A percentile compares a stretch with the other conserved stretches of the same genome.
Evolutionary conservation across 768 basidiomycete genomes (phyloP).

Genomic region (Collybiopsis confluens): DNA sequence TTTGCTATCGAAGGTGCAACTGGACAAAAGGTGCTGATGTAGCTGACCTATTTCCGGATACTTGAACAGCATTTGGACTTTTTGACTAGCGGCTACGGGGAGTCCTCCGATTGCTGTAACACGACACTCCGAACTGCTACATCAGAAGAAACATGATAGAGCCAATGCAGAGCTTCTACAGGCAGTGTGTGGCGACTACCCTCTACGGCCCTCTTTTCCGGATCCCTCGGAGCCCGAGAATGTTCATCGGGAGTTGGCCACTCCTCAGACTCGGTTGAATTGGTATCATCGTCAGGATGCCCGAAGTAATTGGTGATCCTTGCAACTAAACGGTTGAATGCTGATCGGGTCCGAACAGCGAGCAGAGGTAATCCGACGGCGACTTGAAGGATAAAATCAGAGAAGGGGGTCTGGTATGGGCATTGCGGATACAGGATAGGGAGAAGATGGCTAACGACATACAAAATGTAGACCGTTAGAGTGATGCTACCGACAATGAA

Average conservation of each 20-base stretch:
- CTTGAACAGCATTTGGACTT: background rate
- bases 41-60: background rate
- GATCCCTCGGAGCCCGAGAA: background rate
- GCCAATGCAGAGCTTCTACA: background rate
- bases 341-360: background rate
- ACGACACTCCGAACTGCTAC: background rate
- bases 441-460: conserved; percentile 6
- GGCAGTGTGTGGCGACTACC: background rate
- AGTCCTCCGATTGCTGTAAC: background rate
- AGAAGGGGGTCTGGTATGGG: conserved; percentile 12
- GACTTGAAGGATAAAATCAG: background rate
- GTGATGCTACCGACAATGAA: background rate
- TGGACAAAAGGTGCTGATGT: background rate
- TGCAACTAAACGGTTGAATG: background rate
- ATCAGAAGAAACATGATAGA: background rate
- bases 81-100: background rate
- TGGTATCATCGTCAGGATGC: background rate
- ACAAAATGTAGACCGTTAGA: conserved; percentile 1
- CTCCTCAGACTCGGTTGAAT: background rate
- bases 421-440: conserved; percentile 10
- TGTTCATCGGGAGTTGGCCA: background rate
- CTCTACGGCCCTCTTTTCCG: background rate
- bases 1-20: background rate
- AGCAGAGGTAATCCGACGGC: background rate
- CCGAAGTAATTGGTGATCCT: background rate